A percentile compares a stretch with the other conserved stretches of the same genome.
phyloP scores from a whole-genome alignment of 768 basidiomycete genomes.

The Leucogyrophana mollusca region DNA sequence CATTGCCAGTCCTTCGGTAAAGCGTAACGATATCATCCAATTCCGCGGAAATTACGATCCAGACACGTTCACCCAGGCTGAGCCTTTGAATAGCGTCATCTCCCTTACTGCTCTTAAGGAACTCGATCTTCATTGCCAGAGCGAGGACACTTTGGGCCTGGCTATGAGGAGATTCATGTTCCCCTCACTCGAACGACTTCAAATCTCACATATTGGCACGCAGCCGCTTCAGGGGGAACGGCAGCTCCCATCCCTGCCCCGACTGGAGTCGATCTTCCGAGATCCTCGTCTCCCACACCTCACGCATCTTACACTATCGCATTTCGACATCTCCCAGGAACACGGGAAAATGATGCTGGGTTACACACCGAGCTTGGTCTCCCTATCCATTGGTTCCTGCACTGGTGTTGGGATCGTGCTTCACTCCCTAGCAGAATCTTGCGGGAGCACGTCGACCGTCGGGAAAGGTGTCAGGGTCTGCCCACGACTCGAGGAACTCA shows the following conservation, averaged over 20 bases:
- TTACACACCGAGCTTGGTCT: conserved; percentile 50
- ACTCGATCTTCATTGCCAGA: conserved; percentile 40
- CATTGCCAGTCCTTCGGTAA: conserved; percentile 33
- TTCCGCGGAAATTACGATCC: conserved; percentile 30
- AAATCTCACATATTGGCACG: conserved; percentile 39
- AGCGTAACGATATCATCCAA: conserved; percentile 23
- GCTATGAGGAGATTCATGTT: conserved; percentile 44
- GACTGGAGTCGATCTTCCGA: conserved; percentile 51
- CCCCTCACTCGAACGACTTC: conserved; percentile 43
- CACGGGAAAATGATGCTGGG: conserved; percentile 43
- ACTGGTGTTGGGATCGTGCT: conserved; percentile 40
- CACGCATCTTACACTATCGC: conserved; percentile 49
- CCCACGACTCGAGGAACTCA: conserved; percentile 48
- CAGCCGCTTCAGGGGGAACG: conserved; percentile 19
- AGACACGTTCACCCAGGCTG: conserved; percentile 26
- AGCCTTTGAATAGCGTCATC: conserved; percentile 25
- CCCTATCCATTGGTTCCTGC: conserved; percentile 48
- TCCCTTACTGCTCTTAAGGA: conserved; percentile 35
- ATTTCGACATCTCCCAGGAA: conserved; percentile 41
- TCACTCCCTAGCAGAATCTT: conserved; percentile 37
- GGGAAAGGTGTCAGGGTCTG: conserved; percentile 42
- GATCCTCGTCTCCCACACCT: conserved; percentile 53
- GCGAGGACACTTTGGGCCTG: conserved; percentile 36
- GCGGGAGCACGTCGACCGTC: conserved; percentile 18
- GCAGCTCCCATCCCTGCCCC: conserved; percentile 36